Evolutionary conservation across 768 basidiomycete species (phyloP).

Genomic region (Asterophora parasitica): DNA sequence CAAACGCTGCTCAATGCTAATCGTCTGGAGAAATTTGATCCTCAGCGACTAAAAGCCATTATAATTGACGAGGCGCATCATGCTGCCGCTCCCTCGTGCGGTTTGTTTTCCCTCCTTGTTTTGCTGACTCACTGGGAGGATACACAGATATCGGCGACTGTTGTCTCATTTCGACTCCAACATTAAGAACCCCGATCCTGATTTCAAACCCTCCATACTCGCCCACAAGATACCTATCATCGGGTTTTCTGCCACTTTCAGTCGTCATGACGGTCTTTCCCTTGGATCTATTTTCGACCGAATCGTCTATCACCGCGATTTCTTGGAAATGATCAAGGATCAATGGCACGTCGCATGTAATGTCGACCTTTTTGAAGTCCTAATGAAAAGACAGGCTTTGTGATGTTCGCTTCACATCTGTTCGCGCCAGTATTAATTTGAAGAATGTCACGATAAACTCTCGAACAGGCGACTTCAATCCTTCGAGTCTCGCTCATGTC

Average conservation of each 20-base stretch:
- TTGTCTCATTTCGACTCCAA: slow-evolving; percentile 76
- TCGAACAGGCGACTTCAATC: slow-evolving; percentile 75
- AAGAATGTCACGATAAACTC: slow-evolving; percentile 60
- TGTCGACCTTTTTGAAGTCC: slow-evolving; percentile 16
- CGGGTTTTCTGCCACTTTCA: slow-evolving; percentile 95
- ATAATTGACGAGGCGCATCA: slow-evolving; percentile 96
- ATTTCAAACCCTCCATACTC: slow-evolving; percentile 30
- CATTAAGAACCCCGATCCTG: slow-evolving; percentile 51
- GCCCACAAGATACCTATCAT: slow-evolving; percentile 70
- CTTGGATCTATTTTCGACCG: slow-evolving; percentile 84
- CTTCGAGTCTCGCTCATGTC: slow-evolving; percentile 71
- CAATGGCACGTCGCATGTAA: slow-evolving; percentile 54
- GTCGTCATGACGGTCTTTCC: slow-evolving; percentile 85
- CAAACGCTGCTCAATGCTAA: slow-evolving; percentile 70
- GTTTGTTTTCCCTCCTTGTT: slow-evolving; percentile 8
- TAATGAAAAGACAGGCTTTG: slow-evolving; percentile 56
- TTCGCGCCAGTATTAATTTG: slow-evolving; percentile 71
- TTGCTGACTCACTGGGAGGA: not conserved
- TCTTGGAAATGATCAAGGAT: slow-evolving; percentile 89
- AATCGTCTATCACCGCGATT: slow-evolving; percentile 91
- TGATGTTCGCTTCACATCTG: slow-evolving; percentile 79
- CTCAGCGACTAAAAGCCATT: slow-evolving; percentile 60
- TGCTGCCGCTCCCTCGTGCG: slow-evolving; percentile 86
- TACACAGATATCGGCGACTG: slow-evolving; percentile 66
- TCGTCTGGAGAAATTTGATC: slow-evolving; percentile 73